Conservation (phyloP, 257 asterid species). For the Echium plantagineum region DNA sequence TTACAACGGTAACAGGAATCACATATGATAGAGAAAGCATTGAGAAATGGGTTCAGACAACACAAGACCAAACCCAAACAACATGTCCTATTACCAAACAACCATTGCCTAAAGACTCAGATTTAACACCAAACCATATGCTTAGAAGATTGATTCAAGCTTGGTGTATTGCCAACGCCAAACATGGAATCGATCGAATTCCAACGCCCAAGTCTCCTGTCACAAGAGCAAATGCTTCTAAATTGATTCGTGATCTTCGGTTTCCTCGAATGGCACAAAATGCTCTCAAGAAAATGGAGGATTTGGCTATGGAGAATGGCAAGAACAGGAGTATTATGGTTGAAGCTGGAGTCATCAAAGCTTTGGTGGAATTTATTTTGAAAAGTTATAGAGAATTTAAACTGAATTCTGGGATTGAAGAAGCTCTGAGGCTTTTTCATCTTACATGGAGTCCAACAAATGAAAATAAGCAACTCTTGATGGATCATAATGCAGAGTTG, state of each 20-base stretch:
- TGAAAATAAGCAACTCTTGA: constrained; percentile 34
- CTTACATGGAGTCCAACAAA: constrained; percentile 36
- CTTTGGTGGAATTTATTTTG: constrained; percentile 30
- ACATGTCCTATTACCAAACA: constrained; percentile 73
- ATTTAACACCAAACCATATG: constrained; percentile 83
- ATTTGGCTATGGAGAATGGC: constrained; percentile 36
- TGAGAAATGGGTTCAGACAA: constrained; percentile 50
- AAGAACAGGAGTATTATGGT: constrained; percentile 40
- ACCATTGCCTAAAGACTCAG: constrained; percentile 33
- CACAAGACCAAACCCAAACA: constrained; percentile 15
- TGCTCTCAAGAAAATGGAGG: constrained; percentile 38
- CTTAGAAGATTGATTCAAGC: constrained; percentile 69
- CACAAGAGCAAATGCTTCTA: constrained; percentile 27
- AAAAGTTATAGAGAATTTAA: constrained; percentile 25
- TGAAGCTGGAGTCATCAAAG: constrained; percentile 45
- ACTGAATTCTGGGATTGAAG: constrained; percentile 26
- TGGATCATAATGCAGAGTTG: constrained; percentile 24
- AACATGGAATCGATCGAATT: constrained; percentile 54
- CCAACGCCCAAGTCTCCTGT: constrained; percentile 65
- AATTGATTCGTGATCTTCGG: constrained; percentile 39
- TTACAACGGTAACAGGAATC: constrained; percentile 73
- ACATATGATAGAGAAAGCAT: constrained; percentile 83
- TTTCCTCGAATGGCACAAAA: constrained; percentile 1
- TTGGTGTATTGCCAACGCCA: constrained; percentile 60
- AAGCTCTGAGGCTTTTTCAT: constrained; percentile 37